phyloP scores from a whole-genome alignment of 1,139 yeast genomes.

The Pichia sp. region DNA sequence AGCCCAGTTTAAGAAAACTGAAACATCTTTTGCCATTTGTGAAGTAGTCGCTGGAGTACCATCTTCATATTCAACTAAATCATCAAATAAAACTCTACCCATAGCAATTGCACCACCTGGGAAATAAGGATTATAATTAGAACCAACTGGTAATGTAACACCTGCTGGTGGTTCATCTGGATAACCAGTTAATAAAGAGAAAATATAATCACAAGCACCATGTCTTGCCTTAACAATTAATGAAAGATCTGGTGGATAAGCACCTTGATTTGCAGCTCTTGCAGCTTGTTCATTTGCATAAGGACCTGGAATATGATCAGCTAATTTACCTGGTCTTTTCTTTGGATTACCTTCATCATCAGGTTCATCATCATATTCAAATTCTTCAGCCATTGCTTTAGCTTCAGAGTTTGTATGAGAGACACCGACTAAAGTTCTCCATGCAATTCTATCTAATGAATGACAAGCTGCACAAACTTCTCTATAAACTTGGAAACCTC shows the following conservation, averaged over 20 bases:
- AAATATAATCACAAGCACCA: slow-evolving; percentile 95
- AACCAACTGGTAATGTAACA: slow-evolving; percentile 82
- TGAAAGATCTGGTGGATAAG: slow-evolving; percentile 96
- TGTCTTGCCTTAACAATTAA: slow-evolving; percentile 98
- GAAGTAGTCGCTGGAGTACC: slow-evolving; percentile 98
- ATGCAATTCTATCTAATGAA: slow-evolving; percentile 91
- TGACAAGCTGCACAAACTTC: slow-evolving; percentile 99
- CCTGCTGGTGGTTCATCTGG: slow-evolving; percentile 99
- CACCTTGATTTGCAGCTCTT: slow-evolving; percentile 99
- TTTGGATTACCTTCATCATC: slow-evolving; percentile 99
- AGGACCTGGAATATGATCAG: slow-evolving; percentile 93
- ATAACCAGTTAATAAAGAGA: slow-evolving; percentile 92
- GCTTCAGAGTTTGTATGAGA: slow-evolving; percentile 90
- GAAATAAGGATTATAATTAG: slow-evolving; percentile 99
- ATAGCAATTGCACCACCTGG: slow-evolving; percentile 99
- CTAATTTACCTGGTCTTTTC: slow-evolving; percentile 96
- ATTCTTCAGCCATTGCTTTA: slow-evolving; percentile 90
- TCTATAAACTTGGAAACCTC: slow-evolving; percentile 98
- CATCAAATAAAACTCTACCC: slow-evolving; percentile 98
- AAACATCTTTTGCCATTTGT: slow-evolving; percentile 98
- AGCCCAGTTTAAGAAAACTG: slow-evolving; percentile 95
- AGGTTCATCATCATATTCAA: slow-evolving; percentile 98
- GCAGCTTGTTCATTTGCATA: slow-evolving; percentile 98
- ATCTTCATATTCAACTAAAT: slow-evolving; percentile 94
- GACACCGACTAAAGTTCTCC: slow-evolving; percentile 98